phyloP scores from a whole-genome alignment of 441 rosid species.

The Bocquillonia castaneifolia region DNA sequence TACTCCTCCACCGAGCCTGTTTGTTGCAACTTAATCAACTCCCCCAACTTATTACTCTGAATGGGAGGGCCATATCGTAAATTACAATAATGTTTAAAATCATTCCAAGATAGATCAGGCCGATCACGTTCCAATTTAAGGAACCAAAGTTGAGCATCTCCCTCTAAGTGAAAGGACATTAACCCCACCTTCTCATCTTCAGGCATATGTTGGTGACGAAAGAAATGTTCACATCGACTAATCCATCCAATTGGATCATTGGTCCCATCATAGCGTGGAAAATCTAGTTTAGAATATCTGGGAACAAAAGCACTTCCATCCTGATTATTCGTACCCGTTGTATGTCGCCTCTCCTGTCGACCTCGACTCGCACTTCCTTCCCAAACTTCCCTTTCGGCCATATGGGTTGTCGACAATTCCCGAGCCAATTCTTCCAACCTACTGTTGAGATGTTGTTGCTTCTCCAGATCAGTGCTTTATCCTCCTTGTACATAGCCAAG shows the following conservation, averaged over 20 bases:
- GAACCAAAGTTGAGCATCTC: not conserved
- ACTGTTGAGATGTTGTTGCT: too few species aligned
- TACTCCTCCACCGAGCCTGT: not conserved
- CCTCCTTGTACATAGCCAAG: too few species aligned
- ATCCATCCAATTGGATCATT: not conserved
- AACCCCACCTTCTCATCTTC: not conserved
- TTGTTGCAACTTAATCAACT: not conserved
- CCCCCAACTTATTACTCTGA: not conserved
- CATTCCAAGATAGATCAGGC: not conserved
- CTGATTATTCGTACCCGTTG: too few species aligned
- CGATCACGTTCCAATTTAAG: not conserved
- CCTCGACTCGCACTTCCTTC: too few species aligned
- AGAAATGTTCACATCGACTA: not conserved
- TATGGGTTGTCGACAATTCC: too few species aligned
- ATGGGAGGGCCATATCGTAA: not conserved
- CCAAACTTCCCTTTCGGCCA: too few species aligned
- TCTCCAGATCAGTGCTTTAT: too few species aligned
- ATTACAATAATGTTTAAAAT: not conserved
- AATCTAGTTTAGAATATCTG: not conserved
- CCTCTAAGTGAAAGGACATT: not conserved
- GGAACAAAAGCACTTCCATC: not conserved
- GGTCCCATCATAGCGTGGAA: not conserved
- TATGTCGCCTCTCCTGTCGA: too few species aligned
- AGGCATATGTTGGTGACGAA: not conserved
- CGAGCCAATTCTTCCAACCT: too few species aligned